A percentile compares a stretch with the other conserved stretches of the same genome.
phyloP scores from a whole-genome alignment of 1,284 basidiomycete genomes.

The Trichosporon asahii region DNA sequence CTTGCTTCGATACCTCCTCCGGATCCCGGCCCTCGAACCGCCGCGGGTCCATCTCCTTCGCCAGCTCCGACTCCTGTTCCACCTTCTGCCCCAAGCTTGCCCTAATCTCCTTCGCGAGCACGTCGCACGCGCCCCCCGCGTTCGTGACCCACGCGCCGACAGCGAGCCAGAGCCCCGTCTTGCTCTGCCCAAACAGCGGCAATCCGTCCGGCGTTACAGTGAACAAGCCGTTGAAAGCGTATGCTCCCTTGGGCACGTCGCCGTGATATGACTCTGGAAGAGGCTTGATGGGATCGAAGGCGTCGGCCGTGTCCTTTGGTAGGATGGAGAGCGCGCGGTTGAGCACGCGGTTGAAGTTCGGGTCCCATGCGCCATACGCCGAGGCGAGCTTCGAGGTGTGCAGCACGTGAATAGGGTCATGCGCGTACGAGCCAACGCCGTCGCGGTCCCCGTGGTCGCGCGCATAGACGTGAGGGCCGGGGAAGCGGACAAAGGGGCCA shows the following conservation, averaged over 20 bases:
- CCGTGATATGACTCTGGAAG: not conserved
- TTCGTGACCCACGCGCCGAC: constrained; percentile 37
- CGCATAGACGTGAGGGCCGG: constrained; percentile 28
- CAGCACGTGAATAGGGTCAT: constrained; percentile 24
- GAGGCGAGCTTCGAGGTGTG: not conserved
- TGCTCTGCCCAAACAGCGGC: constrained; percentile 28
- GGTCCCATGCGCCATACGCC: constrained; percentile 28
- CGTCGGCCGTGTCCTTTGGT: constrained; percentile 18
- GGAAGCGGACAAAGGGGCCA: constrained; percentile 33
- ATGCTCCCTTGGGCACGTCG: not conserved
- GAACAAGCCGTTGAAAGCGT: constrained; percentile 34
- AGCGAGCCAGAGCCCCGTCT: constrained; percentile 20
- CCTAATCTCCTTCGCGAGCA: constrained; percentile 28
- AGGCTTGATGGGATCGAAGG: constrained; percentile 12
- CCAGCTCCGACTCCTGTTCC: constrained; percentile 10
- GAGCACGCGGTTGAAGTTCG: constrained; percentile 20
- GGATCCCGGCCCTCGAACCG: constrained; percentile 33
- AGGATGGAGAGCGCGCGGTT: constrained; percentile 18
- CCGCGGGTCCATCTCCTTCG: constrained; percentile 26
- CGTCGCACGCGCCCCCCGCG: constrained; percentile 25
- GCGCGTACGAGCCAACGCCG: constrained; percentile 34
- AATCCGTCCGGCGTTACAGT: constrained; percentile 33
- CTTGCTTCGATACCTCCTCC: constrained; percentile 12
- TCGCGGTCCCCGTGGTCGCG: constrained; percentile 33
- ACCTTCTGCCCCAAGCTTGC: constrained; percentile 12